Conservation (phyloP, 2,329 filamentous ascomycete species). For the Cadophora malorum region DNA sequence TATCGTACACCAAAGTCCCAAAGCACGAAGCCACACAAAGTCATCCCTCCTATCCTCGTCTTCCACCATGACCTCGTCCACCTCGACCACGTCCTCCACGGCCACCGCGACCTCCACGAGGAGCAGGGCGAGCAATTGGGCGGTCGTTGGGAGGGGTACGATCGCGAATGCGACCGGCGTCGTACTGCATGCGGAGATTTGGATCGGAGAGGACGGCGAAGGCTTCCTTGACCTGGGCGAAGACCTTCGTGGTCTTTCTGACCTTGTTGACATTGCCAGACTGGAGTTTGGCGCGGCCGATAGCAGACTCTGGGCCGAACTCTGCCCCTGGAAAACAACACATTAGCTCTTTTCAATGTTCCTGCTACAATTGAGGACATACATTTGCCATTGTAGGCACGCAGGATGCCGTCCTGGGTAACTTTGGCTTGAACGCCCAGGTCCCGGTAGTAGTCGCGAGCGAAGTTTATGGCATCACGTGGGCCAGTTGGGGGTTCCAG, state of each 20-base stretch:
- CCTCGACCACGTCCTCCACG: not conserved
- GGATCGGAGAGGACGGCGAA: slow-evolving; percentile 8
- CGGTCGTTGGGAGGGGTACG: not conserved
- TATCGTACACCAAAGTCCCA: slow-evolving; percentile 1
- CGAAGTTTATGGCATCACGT: slow-evolving; percentile 7
- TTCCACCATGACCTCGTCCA: not conserved
- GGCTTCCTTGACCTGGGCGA: too few species aligned
- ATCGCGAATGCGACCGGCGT: slow-evolving; percentile 1
- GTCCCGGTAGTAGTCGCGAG: slow-evolving; percentile 2
- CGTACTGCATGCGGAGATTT: slow-evolving; percentile 14
- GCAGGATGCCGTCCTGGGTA: not conserved
- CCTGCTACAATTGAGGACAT: not conserved
- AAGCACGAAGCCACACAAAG: not conserved
- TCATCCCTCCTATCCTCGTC: not conserved
- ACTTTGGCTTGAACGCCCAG: not conserved
- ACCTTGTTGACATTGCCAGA: not conserved
- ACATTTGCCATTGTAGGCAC: slow-evolving; percentile 10
- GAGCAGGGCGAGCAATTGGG: not conserved
- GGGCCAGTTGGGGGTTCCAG: too few species aligned
- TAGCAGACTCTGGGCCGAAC: not conserved
- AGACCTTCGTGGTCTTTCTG: too few species aligned
- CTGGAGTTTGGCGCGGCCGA: not conserved
- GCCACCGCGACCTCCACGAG: not conserved
- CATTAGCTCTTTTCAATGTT: not conserved
- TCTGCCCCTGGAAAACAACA: not conserved